phyloP scores from a whole-genome alignment of 176 grass and related monocot species.

The Eremochloa ophiuroides region DNA sequence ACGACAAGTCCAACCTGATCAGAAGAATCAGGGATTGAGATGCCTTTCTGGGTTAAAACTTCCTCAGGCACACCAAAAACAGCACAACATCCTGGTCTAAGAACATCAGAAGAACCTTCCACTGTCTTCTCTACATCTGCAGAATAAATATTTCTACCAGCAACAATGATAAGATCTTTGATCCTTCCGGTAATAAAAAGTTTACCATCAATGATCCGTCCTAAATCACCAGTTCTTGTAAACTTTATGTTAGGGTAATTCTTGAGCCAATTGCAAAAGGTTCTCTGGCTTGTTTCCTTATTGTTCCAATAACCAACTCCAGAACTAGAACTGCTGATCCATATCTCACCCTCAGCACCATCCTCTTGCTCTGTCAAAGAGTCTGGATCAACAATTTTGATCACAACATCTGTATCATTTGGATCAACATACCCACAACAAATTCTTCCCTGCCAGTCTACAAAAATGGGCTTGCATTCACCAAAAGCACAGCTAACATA shows the following conservation, averaged over 20 bases:
- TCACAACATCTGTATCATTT: conserved; percentile 41
- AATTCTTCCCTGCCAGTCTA: conserved; percentile 74
- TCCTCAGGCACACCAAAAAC: conserved; percentile 69
- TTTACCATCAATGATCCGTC: conserved; percentile 54
- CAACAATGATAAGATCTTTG: conserved; percentile 78
- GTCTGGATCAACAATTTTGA: conserved; percentile 64
- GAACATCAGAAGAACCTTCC: conserved; percentile 52
- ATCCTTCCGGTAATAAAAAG: conserved; percentile 80
- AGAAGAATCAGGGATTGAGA: conserved; percentile 57
- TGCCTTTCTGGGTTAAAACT: conserved; percentile 51
- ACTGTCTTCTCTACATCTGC: conserved; percentile 73
- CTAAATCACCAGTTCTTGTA: conserved; percentile 76
- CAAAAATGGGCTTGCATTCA: conserved; percentile 57
- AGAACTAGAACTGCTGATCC: conserved; percentile 76
- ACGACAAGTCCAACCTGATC: conserved; percentile 74
- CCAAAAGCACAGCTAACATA: conserved; percentile 70
- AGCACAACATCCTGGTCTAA: conserved; percentile 69
- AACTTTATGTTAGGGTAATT: conserved; percentile 45
- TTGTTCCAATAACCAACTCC: conserved; percentile 64
- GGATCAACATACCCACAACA: conserved; percentile 62
- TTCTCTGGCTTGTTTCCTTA: conserved; percentile 63
- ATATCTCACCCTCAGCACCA: conserved; percentile 76
- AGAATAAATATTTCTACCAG: conserved; percentile 79
- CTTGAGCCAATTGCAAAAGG: conserved; percentile 59
- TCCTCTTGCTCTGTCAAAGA: conserved; percentile 43